Conservation (phyloP, 306 rosid species). For the Castanea sativa region DNA sequence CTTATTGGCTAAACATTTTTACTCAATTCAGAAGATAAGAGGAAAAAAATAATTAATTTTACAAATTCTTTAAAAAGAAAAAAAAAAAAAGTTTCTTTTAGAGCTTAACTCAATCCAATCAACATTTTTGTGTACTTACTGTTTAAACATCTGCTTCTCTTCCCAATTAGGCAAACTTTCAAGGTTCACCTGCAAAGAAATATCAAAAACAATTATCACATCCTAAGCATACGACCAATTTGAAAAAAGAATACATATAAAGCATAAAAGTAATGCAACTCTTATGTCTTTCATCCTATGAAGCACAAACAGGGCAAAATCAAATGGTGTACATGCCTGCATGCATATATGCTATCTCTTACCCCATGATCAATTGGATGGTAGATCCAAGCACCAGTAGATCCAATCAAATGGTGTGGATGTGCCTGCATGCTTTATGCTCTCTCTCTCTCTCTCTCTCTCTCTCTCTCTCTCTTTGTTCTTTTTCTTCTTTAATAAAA, state of each 20-base stretch:
- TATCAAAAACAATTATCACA: slow-evolving; percentile 15
- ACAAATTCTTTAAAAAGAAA: not conserved
- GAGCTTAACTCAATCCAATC: slow-evolving; percentile 3
- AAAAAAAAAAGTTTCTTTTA: not conserved
- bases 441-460: too few relatives aligned
- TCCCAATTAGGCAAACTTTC: slow-evolving; percentile 94
- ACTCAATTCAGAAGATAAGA: not conserved
- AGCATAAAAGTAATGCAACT: slow-evolving; percentile 4
- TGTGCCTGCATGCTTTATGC: too few relatives aligned
- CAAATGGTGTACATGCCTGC: too few relatives aligned
- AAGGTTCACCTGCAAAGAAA: slow-evolving; percentile 66
- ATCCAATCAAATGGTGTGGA: too few relatives aligned
- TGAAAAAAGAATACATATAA: not conserved
- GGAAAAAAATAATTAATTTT: not conserved
- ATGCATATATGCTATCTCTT: too few relatives aligned
- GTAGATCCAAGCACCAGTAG: too few relatives aligned
- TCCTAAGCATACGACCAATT: slow-evolving; percentile 1
- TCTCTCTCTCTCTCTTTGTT: too few relatives aligned
- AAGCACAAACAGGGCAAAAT: not conserved
- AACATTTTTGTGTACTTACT: slow-evolving; percentile 46
- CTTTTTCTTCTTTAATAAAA: too few relatives aligned
- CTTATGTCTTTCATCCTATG: not conserved
- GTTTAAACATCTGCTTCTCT: slow-evolving; percentile 94
- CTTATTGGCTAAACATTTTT: not conserved
- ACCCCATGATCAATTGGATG: too few relatives aligned